These are phyloP conservation scores for Paspalum vaginatum DNA, from an alignment of 176 grass and related monocot species.

Conservation along the genomic window DNA sequence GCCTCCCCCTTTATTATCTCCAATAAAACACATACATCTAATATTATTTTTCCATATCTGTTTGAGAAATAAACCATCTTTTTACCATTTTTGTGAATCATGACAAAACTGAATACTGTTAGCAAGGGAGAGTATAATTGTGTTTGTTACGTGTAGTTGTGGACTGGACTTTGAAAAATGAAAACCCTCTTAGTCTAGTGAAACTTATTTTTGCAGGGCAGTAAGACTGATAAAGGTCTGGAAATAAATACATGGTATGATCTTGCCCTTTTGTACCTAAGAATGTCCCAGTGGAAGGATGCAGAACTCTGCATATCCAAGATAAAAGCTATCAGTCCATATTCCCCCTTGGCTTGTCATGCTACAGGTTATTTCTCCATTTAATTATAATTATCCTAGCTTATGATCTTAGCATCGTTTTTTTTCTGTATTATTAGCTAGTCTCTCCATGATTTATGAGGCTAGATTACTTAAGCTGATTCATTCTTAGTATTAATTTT, in stretches of 20 bases:
- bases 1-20: too few species aligned
- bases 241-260: constrained; percentile 86
- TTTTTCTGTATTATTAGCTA: constrained; percentile 1
- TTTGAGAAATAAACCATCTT: neutral
- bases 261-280: constrained; percentile 76
- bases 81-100: neutral
- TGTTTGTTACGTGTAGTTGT: constrained; percentile 17
- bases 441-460: neutral
- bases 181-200: neutral
- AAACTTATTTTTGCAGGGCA: constrained; percentile 48
- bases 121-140: neutral
- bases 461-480: neutral
- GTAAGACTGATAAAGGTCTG: constrained; percentile 56
- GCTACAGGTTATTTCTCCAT: constrained; percentile 59
- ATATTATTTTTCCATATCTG: neutral
- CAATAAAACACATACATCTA: too few species aligned
- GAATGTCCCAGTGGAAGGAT: constrained; percentile 77
- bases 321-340: constrained; percentile 50
- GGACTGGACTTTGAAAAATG: constrained; percentile 1
- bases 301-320: constrained; percentile 70
- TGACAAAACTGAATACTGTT: neutral
- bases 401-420: neutral
- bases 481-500: constrained; percentile 10
- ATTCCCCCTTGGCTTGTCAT: constrained; percentile 69
- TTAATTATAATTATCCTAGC: neutral